These are phyloP conservation scores for Ceriops zippeliana DNA, from an alignment of 345 rosid genomes.

Conservation along the genomic window DNA sequence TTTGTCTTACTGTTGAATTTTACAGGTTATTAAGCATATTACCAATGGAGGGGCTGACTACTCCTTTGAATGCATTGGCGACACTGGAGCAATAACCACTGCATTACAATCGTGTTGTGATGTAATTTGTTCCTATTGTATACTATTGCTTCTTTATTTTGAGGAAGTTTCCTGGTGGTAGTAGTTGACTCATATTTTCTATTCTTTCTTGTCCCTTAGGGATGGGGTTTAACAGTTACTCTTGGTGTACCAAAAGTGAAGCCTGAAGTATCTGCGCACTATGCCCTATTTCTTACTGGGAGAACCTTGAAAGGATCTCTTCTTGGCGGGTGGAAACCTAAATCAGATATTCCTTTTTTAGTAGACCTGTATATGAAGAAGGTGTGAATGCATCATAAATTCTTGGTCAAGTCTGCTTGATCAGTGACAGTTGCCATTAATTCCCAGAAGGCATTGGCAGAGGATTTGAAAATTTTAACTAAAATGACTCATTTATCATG, in stretches of 20 bases:
- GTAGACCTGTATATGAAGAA: conserved; percentile 71
- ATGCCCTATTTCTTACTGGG: conserved; percentile 64
- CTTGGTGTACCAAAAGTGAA: conserved; percentile 87
- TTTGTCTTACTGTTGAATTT: conserved; percentile 1
- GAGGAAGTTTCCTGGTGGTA: conserved; percentile 2
- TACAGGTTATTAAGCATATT: conserved; percentile 70
- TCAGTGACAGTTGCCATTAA: not conserved
- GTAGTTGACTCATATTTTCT: not conserved
- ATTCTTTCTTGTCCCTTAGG: conserved; percentile 34
- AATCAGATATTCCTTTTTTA: conserved; percentile 76
- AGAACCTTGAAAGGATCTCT: conserved; percentile 75
- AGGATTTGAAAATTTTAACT: too few species aligned
- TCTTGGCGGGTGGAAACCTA: conserved; percentile 90
- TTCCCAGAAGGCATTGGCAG: not conserved
- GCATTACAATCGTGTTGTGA: conserved; percentile 88
- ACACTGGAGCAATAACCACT: conserved; percentile 61
- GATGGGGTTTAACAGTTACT: conserved; percentile 88
- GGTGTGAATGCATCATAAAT: conserved; percentile 32
- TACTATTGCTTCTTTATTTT: not conserved
- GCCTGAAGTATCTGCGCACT: conserved; percentile 77
- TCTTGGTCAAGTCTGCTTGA: not conserved
- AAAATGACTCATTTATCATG: too few species aligned
- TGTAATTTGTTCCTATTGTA: conserved; percentile 36
- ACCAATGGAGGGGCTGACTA: conserved; percentile 89
- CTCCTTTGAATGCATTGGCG: conserved; percentile 84